Percentiles rank a stretch among this genome's conserved stretches.
phyloP scores from a whole-genome alignment of 345 rosid genomes.

The Zanthoxylum bungeanum region DNA sequence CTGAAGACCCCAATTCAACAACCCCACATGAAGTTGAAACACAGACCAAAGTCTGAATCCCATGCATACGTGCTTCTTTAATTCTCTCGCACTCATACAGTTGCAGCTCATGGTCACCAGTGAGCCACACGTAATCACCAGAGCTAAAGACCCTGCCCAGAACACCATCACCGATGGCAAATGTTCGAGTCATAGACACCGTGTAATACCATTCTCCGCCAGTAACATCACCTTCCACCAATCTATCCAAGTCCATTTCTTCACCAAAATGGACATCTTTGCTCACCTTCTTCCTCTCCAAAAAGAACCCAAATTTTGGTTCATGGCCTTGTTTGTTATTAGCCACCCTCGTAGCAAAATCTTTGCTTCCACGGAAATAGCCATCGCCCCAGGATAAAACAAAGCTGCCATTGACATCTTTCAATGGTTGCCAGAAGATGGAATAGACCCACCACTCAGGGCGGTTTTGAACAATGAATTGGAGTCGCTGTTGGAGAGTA shows the following conservation, averaged over 20 bases:
- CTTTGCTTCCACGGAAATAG: conserved; percentile 30
- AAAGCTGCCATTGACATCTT: conserved; percentile 28
- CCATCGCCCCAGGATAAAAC: conserved; percentile 49
- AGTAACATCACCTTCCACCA: conserved; percentile 22
- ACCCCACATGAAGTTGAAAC: conserved; percentile 45
- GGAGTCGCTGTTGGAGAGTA: conserved; percentile 49
- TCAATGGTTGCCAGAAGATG: conserved; percentile 54
- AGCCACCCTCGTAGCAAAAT: conserved; percentile 5
- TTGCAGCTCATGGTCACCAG: conserved; percentile 30
- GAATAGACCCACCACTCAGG: conserved; percentile 61
- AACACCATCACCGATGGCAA: conserved; percentile 29
- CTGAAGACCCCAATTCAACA: conserved; percentile 54
- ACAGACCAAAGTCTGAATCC: conserved; percentile 45
- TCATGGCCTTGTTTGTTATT: not conserved
- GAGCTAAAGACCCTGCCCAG: conserved; percentile 37
- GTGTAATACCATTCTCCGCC: conserved; percentile 45
- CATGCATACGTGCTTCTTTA: conserved; percentile 42
- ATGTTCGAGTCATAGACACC: conserved; percentile 33
- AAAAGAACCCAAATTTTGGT: conserved; percentile 14
- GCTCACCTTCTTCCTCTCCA: conserved; percentile 15
- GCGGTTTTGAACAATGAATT: conserved; percentile 35
- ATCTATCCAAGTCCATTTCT: conserved; percentile 26
- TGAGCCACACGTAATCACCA: conserved; percentile 36
- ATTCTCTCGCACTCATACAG: conserved; percentile 42
- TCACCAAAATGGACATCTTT: conserved; percentile 24